A percentile compares a stretch with the other conserved stretches of the same genome.
Conservation (phyloP, 2,329 filamentous ascomycete species). For the Penicillium hesseltinei region DNA sequence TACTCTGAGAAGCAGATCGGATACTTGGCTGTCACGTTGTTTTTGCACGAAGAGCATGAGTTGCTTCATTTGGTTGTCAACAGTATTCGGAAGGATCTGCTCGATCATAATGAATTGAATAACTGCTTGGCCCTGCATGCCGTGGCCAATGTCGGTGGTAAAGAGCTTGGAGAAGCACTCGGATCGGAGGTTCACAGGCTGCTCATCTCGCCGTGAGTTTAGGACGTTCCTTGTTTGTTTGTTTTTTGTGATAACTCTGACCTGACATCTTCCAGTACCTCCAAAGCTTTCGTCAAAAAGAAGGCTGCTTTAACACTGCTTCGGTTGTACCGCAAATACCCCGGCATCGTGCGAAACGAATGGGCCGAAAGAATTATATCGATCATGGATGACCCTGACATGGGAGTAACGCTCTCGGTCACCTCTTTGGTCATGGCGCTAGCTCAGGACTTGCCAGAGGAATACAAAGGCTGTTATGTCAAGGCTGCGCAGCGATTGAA, state of each 20-base stretch:
- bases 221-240: not conserved
- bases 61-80: slow-evolving; percentile 95
- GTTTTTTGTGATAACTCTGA: not conserved
- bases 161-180: slow-evolving; percentile 95
- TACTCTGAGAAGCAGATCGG: slow-evolving; percentile 99
- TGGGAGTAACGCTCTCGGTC: slow-evolving; percentile 91
- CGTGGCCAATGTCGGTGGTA: slow-evolving; percentile 93
- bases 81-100: slow-evolving; percentile 92
- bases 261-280: slow-evolving; percentile 54
- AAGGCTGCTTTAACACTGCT: slow-evolving; percentile 94
- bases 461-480: slow-evolving; percentile 89
- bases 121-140: slow-evolving; percentile 96
- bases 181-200: slow-evolving; percentile 89
- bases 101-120: slow-evolving; percentile 94
- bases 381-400: slow-evolving; percentile 94
- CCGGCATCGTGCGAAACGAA: slow-evolving; percentile 88
- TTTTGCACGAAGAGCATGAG: slow-evolving; percentile 96
- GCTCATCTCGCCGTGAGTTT: slow-evolving; percentile 83
- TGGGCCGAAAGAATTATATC: slow-evolving; percentile 98
- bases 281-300: slow-evolving; percentile 98
- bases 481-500: slow-evolving; percentile 90
- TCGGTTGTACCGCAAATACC: slow-evolving; percentile 89
- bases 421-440: slow-evolving; percentile 94
- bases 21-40: slow-evolving; percentile 94
- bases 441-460: slow-evolving; percentile 88